A percentile compares a stretch with the other conserved stretches of the same genome.
phyloP scores from a whole-genome alignment of 2,329 filamentous ascomycete genomes.

The Trichoderma arundinaceum region DNA sequence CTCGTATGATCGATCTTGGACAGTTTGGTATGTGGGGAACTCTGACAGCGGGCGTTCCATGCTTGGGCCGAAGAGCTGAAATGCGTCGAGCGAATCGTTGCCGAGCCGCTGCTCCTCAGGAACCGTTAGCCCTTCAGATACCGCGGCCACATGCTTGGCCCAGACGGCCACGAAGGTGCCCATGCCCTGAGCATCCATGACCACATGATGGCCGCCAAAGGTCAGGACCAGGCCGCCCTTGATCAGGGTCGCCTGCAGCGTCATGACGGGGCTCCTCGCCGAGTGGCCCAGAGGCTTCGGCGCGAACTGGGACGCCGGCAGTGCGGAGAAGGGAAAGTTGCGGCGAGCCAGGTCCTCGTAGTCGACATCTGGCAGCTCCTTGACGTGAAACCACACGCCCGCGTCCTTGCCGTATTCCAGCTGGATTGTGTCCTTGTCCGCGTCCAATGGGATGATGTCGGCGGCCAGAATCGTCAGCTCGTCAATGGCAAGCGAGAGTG shows the following conservation, averaged over 20 bases:
- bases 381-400: constrained; percentile 32
- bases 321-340: constrained; percentile 29
- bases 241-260: constrained; percentile 30
- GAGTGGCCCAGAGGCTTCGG: constrained; percentile 28
- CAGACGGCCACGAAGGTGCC: constrained; percentile 30
- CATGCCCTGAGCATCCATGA: constrained; percentile 32
- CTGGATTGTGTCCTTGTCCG: constrained; percentile 23
- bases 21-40: constrained; percentile 22
- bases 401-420: constrained; percentile 28
- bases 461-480: constrained; percentile 29
- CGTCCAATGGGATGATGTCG: constrained; percentile 19
- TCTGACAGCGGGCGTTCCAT: constrained; percentile 28
- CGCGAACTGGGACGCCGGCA: constrained; percentile 26
- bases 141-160: constrained; percentile 30
- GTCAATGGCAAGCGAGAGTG: constrained; percentile 27
- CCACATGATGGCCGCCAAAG: constrained; percentile 31
- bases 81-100: constrained; percentile 23
- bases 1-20: constrained; percentile 30
- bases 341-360: constrained; percentile 22
- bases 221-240: constrained; percentile 30
- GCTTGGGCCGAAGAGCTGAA: constrained; percentile 21
- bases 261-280: constrained; percentile 27
- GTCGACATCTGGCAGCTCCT: constrained; percentile 26
- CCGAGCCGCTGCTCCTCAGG: constrained; percentile 18
- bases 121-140: constrained; percentile 18